Conservation (phyloP, 2,329 filamentous ascomycete species). For the Ophiostoma ips region DNA sequence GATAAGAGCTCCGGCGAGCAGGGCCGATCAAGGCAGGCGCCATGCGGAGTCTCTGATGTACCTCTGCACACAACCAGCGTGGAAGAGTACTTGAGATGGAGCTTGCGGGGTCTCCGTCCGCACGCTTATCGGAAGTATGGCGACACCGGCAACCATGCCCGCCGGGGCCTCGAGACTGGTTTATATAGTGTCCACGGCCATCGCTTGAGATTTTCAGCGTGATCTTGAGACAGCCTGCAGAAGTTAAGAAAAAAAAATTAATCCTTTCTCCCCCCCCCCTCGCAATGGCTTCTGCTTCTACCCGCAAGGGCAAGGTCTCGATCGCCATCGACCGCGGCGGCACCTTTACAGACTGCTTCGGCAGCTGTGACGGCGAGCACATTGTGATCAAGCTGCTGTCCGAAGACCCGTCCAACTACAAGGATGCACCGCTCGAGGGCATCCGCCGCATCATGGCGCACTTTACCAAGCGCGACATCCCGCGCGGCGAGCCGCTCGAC, state of each 20-base stretch:
- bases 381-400: constrained; percentile 43
- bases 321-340: constrained; percentile 72
- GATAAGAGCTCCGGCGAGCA: constrained; percentile 9
- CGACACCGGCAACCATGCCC: too few species aligned
- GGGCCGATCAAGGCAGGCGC: constrained; percentile 7
- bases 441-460: constrained; percentile 74
- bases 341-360: constrained; percentile 87
- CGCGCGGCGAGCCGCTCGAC: constrained; percentile 65
- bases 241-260: too few species aligned
- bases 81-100: neutral
- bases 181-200: too few species aligned
- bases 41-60: neutral
- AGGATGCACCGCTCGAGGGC: constrained; percentile 80
- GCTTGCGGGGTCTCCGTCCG: neutral
- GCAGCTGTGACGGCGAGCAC: constrained; percentile 44
- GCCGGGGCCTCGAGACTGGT: too few species aligned
- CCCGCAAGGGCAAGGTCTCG: constrained; percentile 10
- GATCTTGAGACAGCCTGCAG: too few species aligned
- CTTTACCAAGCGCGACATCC: constrained; percentile 62
- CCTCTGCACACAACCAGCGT: neutral
- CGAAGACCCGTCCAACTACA: constrained; percentile 77
- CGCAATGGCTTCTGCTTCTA: neutral
- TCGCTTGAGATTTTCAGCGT: too few species aligned
- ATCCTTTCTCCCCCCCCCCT: neutral
- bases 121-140: too few species aligned